Percentiles rank a stretch among this genome's conserved stretches.
Evolutionary conservation across 2,329 filamentous ascomycete species (phyloP).

Genomic region (Colletotrichum tamarilloi): DNA sequence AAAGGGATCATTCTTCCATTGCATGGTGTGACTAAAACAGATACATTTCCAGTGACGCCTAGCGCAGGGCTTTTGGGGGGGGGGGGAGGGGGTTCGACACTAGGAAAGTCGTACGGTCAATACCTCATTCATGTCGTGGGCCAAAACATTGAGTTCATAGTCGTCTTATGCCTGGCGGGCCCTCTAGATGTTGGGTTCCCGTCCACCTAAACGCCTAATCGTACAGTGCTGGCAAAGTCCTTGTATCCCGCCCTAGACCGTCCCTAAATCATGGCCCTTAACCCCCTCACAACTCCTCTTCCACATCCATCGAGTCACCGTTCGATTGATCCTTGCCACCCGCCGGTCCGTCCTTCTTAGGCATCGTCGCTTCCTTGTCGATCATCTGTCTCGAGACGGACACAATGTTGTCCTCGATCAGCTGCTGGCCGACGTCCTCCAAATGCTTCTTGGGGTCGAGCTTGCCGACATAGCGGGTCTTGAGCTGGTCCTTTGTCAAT

Average conservation of each 20-base stretch:
- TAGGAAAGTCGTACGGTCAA: background rate
- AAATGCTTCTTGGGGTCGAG: slow-evolving; percentile 99
- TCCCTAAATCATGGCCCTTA: slow-evolving; percentile 14
- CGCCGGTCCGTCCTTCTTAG: slow-evolving; percentile 70
- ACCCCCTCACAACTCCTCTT: slow-evolving; percentile 61
- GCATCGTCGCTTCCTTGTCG: slow-evolving; percentile 96
- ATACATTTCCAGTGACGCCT: background rate
- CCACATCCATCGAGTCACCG: slow-evolving; percentile 76
- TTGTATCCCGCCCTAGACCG: slow-evolving; percentile 36
- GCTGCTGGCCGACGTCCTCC: slow-evolving; percentile 93
- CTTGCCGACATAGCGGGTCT: slow-evolving; percentile 99
- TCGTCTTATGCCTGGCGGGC: slow-evolving; percentile 32
- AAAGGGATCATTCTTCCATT: background rate
- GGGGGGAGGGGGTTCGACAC: too few species aligned
- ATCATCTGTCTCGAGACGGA: slow-evolving; percentile 99
- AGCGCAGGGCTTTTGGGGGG: too few species aligned
- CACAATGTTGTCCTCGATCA: slow-evolving; percentile 99
- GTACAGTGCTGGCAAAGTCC: slow-evolving; percentile 38
- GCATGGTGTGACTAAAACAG: background rate
- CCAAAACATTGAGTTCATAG: slow-evolving; percentile 13
- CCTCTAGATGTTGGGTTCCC: slow-evolving; percentile 36
- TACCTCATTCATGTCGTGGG: background rate
- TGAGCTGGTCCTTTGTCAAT: slow-evolving; percentile 95
- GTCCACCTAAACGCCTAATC: slow-evolving; percentile 41
- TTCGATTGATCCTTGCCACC: slow-evolving; percentile 61